A percentile compares a stretch with the other conserved stretches of the same genome.
Evolutionary conservation across 2,329 filamentous ascomycete genomes (phyloP).

Genomic region (Nothophaeocryptopus gaeumannii): DNA sequence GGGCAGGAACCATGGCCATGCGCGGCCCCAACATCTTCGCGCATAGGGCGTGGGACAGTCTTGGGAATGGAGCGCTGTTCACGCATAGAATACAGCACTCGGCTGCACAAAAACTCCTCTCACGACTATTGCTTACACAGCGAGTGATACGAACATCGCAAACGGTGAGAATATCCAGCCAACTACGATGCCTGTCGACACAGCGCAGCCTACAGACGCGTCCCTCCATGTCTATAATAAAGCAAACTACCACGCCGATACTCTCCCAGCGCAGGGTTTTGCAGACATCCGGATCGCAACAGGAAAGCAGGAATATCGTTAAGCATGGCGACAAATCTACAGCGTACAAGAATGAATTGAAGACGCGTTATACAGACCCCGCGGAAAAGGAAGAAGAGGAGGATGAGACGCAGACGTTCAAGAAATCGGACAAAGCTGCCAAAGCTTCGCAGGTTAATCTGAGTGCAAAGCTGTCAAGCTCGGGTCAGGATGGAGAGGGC

Average conservation of each 20-base stretch:
- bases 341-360: conserved; percentile 22
- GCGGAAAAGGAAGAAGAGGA: conserved; percentile 41
- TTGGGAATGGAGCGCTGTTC: conserved; percentile 36
- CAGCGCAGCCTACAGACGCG: conserved; percentile 7
- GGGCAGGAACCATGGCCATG: conserved; percentile 16
- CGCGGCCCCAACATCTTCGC: conserved; percentile 24
- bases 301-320: conserved; percentile 13
- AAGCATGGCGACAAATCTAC: conserved; percentile 14
- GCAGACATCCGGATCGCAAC: conserved; percentile 20
- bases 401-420: conserved; percentile 62
- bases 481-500: conserved; percentile 55
- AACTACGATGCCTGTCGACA: conserved; percentile 22
- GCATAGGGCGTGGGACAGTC: conserved; percentile 34
- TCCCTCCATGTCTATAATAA: conserved; percentile 10
- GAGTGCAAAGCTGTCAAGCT: conserved; percentile 80
- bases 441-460: conserved; percentile 88
- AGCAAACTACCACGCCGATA: conserved; percentile 3
- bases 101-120: neutral
- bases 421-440: conserved; percentile 75
- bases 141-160: neutral
- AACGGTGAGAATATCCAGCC: neutral
- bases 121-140: neutral
- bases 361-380: conserved; percentile 21
- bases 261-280: conserved; percentile 18
- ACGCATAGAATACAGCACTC: conserved; percentile 32